phyloP scores from a whole-genome alignment of 805 yeast genomes.

The Wickerhamomyces bovis region DNA sequence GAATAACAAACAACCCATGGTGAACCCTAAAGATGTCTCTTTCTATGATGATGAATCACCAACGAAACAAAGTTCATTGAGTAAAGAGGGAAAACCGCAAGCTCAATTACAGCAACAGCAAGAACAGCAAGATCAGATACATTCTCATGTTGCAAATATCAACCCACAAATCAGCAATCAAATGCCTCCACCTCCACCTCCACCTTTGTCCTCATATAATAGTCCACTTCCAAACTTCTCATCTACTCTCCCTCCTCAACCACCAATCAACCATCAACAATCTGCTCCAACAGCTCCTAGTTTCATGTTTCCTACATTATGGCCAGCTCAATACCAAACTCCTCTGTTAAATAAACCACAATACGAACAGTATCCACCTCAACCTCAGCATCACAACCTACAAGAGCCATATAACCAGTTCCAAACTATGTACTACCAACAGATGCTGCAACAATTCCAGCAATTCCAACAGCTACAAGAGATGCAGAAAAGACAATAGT shows the following conservation, averaged over 20 bases:
- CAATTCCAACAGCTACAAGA: not conserved
- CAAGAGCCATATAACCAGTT: not conserved
- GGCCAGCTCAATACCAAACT: not conserved
- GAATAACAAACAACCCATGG: not conserved
- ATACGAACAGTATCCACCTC: not conserved
- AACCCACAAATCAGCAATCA: not conserved
- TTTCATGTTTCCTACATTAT: not conserved
- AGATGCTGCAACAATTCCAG: not conserved
- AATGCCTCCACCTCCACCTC: not conserved
- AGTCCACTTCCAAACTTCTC: not conserved
- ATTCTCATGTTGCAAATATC: not conserved
- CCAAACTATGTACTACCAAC: not conserved
- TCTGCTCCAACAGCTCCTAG: not conserved
- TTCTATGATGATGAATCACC: not conserved
- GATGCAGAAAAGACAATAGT: not conserved
- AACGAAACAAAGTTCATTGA: not conserved
- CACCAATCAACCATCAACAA: not conserved
- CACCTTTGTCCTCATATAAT: not conserved
- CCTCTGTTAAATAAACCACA: not conserved
- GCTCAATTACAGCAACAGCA: not conserved
- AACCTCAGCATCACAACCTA: not conserved
- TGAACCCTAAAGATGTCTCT: not conserved
- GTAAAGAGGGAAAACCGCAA: not conserved
- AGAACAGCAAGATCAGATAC: conserved; percentile 1
- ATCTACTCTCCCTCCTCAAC: not conserved